Percentiles rank a stretch among this genome's conserved stretches.
phyloP scores from a whole-genome alignment of 176 grass and related monocot species.

The Neostapfia colusana region DNA sequence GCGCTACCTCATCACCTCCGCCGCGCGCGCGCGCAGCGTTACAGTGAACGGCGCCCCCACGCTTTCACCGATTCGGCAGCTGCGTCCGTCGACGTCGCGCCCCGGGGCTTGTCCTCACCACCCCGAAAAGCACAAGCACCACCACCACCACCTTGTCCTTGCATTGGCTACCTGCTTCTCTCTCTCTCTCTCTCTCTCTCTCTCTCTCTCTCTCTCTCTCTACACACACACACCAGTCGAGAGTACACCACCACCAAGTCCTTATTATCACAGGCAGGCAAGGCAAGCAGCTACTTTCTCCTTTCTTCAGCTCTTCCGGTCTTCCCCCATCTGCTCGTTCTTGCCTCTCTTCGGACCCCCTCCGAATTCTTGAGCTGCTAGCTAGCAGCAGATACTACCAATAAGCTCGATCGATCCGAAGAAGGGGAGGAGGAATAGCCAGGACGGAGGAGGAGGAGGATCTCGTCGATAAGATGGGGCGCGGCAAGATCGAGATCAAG shows the following conservation, averaged over 20 bases:
- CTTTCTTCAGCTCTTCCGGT: background rate
- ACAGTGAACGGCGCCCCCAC: constrained; percentile 28
- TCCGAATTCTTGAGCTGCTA: too few relatives aligned
- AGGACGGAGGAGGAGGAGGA: background rate
- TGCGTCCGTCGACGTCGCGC: constrained; percentile 40
- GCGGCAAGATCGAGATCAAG: constrained; percentile 99
- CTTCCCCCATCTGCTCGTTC: background rate
- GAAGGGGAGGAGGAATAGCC: background rate
- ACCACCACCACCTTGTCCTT: constrained; percentile 3
- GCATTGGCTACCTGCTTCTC: background rate
- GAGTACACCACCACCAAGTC: constrained; percentile 3
- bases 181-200: background rate
- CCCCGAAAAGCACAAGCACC: constrained; percentile 40
- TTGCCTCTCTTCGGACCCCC: too few relatives aligned
- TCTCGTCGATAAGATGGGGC: constrained; percentile 49
- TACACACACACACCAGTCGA: too few relatives aligned
- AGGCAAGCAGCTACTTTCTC: background rate
- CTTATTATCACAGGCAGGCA: background rate
- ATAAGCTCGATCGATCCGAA: background rate
- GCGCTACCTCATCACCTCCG: too few relatives aligned
- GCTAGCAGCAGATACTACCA: too few relatives aligned
- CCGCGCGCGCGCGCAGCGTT: background rate
- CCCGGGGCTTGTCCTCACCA: constrained; percentile 25
- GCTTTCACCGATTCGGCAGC: constrained; percentile 79
- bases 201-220: too few relatives aligned